These are phyloP conservation scores for Penicillium sp. DNA, from an alignment of 2,329 filamentous ascomycete genomes.

Conservation along the genomic window DNA sequence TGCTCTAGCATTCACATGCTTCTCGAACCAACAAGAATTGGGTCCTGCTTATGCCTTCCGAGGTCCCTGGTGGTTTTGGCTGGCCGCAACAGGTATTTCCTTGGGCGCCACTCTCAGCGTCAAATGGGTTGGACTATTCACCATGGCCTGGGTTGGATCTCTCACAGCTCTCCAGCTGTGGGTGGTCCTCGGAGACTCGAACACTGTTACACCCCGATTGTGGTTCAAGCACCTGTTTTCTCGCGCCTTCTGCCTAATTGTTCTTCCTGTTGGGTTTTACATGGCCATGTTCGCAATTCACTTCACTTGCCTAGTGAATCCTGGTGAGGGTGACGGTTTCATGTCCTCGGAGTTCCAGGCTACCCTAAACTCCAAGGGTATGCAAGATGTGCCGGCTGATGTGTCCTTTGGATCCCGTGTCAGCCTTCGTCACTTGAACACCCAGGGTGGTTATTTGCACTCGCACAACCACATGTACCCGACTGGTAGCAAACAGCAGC, in stretches of 20 bases:
- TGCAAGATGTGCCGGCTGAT: constrained; percentile 93
- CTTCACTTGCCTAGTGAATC: constrained; percentile 89
- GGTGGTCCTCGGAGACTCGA: constrained; percentile 87
- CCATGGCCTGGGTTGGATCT: constrained; percentile 94
- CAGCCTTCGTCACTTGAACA: constrained; percentile 89
- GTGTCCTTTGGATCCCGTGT: constrained; percentile 86
- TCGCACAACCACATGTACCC: constrained; percentile 98
- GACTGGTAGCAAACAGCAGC: constrained; percentile 95
- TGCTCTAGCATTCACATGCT: constrained; percentile 83
- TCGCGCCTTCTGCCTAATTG: constrained; percentile 83
- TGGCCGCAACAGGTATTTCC: constrained; percentile 79
- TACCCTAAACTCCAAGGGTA: constrained; percentile 91
- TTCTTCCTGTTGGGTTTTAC: constrained; percentile 88
- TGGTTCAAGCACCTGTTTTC: constrained; percentile 96
- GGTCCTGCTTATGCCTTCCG: constrained; percentile 86
- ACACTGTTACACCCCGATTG: constrained; percentile 77
- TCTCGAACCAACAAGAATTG: constrained; percentile 95
- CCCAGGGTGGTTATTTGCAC: constrained; percentile 95
- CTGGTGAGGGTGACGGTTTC: constrained; percentile 96
- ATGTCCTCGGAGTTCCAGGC: constrained; percentile 99
- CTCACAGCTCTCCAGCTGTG: constrained; percentile 91
- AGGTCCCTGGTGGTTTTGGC: constrained; percentile 97
- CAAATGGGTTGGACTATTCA: constrained; percentile 99
- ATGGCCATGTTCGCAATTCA: constrained; percentile 97
- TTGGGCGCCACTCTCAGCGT: constrained; percentile 90